Evolutionary conservation across 768 basidiomycete genomes (phyloP).

Genomic region (Galerina sulciceps): DNA sequence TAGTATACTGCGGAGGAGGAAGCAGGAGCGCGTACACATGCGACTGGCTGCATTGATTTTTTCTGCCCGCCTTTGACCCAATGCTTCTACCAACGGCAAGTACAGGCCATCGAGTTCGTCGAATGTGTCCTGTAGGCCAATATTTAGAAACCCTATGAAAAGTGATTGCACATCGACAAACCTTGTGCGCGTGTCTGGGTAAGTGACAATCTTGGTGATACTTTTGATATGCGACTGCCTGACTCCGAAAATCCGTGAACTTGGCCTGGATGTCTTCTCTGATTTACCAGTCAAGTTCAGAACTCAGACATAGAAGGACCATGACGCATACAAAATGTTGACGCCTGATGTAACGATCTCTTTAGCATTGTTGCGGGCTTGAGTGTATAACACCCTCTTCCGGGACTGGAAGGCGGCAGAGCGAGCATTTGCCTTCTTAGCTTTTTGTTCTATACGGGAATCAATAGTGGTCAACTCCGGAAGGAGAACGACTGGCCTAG

Average conservation of each 20-base stretch:
- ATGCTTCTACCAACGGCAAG: conserved; percentile 10
- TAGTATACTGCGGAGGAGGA: background rate
- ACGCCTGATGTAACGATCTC: conserved; percentile 14
- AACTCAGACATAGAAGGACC: background rate
- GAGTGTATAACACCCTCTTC: conserved; percentile 17
- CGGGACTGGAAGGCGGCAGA: conserved; percentile 8
- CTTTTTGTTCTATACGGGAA: conserved; percentile 1
- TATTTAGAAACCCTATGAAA: background rate
- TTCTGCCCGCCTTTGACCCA: conserved; percentile 18
- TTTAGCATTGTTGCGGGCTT: conserved; percentile 16
- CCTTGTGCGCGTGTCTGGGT: conserved; percentile 10
- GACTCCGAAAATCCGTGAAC: conserved; percentile 10
- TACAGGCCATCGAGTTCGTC: conserved; percentile 7
- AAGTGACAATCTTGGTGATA: conserved; percentile 16
- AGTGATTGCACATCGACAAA: background rate
- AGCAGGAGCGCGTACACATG: conserved; percentile 15
- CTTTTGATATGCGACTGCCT: conserved; percentile 21
- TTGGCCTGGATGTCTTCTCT: conserved; percentile 16
- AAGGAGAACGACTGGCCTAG: background rate
- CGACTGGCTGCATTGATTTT: conserved; percentile 18
- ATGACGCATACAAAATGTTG: conserved; percentile 12
- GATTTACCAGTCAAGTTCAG: background rate
- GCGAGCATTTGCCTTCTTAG: conserved; percentile 1
- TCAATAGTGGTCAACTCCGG: background rate
- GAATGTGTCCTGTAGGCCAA: conserved; percentile 10